phyloP scores from a whole-genome alignment of 1,284 basidiomycete species.

The Microbotryum violaceum region DNA sequence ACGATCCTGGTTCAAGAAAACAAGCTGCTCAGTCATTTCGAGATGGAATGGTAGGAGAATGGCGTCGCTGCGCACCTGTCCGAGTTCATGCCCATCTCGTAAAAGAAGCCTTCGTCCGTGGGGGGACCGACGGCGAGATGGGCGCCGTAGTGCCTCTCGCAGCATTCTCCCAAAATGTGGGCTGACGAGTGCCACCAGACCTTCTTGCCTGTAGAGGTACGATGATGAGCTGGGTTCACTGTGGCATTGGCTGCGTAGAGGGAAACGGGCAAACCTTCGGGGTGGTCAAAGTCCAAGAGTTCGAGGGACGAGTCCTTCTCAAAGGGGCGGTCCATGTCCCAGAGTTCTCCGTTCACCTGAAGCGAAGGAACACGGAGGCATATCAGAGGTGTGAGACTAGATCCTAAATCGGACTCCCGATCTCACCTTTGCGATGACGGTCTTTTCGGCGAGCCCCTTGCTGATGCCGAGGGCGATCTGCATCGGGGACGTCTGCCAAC shows the following conservation, averaged over 20 bases:
- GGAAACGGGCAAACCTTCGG: constrained; percentile 58
- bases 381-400: not conserved
- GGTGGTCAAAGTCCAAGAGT: constrained; percentile 87
- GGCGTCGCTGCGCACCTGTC: constrained; percentile 49
- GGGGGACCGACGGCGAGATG: constrained; percentile 96
- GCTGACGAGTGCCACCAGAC: constrained; percentile 99
- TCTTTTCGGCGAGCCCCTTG: constrained; percentile 77
- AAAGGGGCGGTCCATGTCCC: constrained; percentile 91
- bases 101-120: constrained; percentile 98
- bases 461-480: constrained; percentile 80
- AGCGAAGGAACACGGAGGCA: not conserved
- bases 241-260: not conserved
- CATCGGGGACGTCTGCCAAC: constrained; percentile 97
- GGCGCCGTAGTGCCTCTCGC: constrained; percentile 94
- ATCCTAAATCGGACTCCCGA: not conserved
- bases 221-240: not conserved
- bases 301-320: constrained; percentile 75
- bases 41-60: constrained; percentile 4
- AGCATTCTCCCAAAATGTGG: constrained; percentile 96
- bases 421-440: constrained; percentile 83
- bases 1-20: constrained; percentile 52
- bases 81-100: constrained; percentile 71
- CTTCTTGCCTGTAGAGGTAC: constrained; percentile 60
- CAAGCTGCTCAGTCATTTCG: not conserved
- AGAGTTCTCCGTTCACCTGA: constrained; percentile 77